Evolutionary conservation across 2,329 filamentous ascomycete genomes (phyloP).

Genomic region (Aureobasidium sp.): DNA sequence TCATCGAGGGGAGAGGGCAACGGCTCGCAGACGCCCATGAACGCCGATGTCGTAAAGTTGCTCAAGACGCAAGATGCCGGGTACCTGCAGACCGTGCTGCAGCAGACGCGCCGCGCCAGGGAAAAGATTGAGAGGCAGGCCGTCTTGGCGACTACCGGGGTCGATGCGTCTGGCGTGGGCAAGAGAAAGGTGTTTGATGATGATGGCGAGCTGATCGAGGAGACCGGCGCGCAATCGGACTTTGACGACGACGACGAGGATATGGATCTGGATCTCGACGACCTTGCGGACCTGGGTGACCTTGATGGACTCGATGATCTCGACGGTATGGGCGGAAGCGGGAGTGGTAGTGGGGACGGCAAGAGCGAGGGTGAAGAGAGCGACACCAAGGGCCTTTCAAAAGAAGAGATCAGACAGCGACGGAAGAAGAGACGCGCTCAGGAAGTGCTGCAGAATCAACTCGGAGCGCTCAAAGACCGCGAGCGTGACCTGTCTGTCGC

Average conservation of each 20-base stretch:
- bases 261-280: constrained; percentile 19
- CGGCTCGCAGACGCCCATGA: constrained; percentile 26
- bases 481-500: constrained; percentile 47
- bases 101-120: constrained; percentile 45
- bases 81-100: constrained; percentile 50
- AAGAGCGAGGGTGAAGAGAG: constrained; percentile 16
- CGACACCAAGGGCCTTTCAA: constrained; percentile 22
- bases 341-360: constrained; percentile 5
- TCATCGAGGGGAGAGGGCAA: constrained; percentile 38
- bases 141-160: constrained; percentile 29
- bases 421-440: constrained; percentile 42
- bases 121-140: constrained; percentile 37
- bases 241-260: constrained; percentile 16
- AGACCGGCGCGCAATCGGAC: not conserved
- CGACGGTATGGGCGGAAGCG: constrained; percentile 18
- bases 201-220: constrained; percentile 20
- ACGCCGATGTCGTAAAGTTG: constrained; percentile 51
- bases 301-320: constrained; percentile 6
- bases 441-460: constrained; percentile 39
- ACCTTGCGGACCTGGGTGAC: constrained; percentile 11
- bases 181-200: constrained; percentile 33
- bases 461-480: constrained; percentile 45
- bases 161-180: constrained; percentile 26
- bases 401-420: constrained; percentile 38
- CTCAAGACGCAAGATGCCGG: constrained; percentile 58